These are phyloP conservation scores for Cicer cuneatum DNA, from an alignment of 306 rosid genomes.

Conservation along the genomic window DNA sequence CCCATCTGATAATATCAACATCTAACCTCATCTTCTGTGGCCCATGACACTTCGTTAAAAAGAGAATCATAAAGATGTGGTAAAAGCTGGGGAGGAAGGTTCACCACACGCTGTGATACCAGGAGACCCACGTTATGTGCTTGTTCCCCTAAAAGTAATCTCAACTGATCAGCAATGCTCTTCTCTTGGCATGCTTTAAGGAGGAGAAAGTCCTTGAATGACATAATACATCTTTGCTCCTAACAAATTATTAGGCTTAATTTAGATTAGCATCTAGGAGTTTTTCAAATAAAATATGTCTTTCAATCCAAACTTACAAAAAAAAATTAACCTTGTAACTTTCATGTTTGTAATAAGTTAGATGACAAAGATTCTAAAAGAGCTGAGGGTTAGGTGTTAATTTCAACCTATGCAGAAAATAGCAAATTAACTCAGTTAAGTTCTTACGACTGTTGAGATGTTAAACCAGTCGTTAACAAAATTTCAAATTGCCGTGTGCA, in stretches of 20 bases:
- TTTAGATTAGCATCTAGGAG: slow-evolving; percentile 4
- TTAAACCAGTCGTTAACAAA: slow-evolving; percentile 29
- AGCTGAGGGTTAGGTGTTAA: background rate
- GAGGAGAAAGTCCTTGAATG: slow-evolving; percentile 70
- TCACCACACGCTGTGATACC: slow-evolving; percentile 78
- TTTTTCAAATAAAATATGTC: background rate
- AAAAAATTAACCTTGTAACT: background rate
- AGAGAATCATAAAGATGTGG: slow-evolving; percentile 87
- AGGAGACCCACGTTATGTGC: slow-evolving; percentile 62
- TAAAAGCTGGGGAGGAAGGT: slow-evolving; percentile 84
- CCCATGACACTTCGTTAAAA: slow-evolving; percentile 88
- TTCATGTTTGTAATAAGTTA: background rate
- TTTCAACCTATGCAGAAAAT: slow-evolving; percentile 3
- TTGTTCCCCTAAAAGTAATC: slow-evolving; percentile 65
- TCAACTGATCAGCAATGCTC: slow-evolving; percentile 52
- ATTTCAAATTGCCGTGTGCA: background rate
- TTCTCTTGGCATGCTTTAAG: slow-evolving; percentile 59
- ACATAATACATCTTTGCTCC: slow-evolving; percentile 67
- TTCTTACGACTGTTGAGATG: slow-evolving; percentile 5
- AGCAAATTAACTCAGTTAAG: slow-evolving; percentile 1
- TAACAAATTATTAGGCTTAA: slow-evolving; percentile 29
- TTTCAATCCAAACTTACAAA: background rate
- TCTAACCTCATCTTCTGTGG: slow-evolving; percentile 95
- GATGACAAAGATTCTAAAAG: background rate
- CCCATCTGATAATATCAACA: slow-evolving; percentile 35